Conservation (phyloP, 2,329 filamentous ascomycete species). For the Fusarium dimerum region DNA sequence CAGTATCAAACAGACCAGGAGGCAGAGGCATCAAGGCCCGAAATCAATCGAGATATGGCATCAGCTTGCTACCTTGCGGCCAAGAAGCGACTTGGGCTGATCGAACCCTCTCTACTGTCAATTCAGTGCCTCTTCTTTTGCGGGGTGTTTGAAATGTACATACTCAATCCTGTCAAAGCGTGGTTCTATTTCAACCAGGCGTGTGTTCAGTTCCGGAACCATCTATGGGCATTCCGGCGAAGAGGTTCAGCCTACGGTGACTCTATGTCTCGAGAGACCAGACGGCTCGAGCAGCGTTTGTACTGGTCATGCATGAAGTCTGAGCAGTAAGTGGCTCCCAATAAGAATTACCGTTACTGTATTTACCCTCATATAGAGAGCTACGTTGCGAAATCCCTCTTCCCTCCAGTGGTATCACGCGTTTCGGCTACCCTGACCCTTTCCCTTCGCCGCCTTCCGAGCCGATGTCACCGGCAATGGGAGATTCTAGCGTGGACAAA, state of each 20-base stretch:
- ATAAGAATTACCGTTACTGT: background rate
- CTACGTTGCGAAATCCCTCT: constrained; percentile 41
- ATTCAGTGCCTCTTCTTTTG: constrained; percentile 42
- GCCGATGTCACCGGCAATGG: constrained; percentile 1
- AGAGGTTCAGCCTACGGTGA: background rate
- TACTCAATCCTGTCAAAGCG: constrained; percentile 34
- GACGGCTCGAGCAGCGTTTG: constrained; percentile 40
- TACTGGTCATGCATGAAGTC: constrained; percentile 48
- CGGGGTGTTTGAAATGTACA: constrained; percentile 43
- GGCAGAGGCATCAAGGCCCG: background rate
- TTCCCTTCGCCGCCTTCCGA: constrained; percentile 29
- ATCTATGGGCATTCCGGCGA: constrained; percentile 33
- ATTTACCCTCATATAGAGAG: constrained; percentile 22
- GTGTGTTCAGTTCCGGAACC: constrained; percentile 30
- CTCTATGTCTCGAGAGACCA: constrained; percentile 16
- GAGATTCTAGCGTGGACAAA: background rate
- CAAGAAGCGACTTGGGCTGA: constrained; percentile 25
- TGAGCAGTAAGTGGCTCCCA: constrained; percentile 26
- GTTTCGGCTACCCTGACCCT: constrained; percentile 35
- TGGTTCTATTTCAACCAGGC: constrained; percentile 38
- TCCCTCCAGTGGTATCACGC: constrained; percentile 37
- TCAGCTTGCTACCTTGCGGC: constrained; percentile 27
- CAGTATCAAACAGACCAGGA: constrained; percentile 11
- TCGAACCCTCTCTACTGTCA: constrained; percentile 31
- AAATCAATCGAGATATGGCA: constrained; percentile 11